Evolutionary conservation across 179 eudicot genomes (phyloP), one percentile per base, ranked within the genome.

Genomic region (Beta corolliflora): DNA sequence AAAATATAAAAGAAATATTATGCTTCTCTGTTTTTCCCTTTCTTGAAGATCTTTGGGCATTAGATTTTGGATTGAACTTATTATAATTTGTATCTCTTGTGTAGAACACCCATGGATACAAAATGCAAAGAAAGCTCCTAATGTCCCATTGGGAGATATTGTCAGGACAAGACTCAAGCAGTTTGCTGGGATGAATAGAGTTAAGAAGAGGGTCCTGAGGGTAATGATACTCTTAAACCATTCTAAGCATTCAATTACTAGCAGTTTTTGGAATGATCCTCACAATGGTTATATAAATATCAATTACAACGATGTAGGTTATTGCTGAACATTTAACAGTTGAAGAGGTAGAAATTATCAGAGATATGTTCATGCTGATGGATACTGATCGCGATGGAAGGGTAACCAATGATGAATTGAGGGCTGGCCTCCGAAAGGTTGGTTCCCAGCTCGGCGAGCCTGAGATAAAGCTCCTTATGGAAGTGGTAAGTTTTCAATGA

Each of bases 21-120:
- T 60, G 65, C 9, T 60, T 60, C 65, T 60, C 25, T 44, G 1
- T 41, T 60, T 71, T 18, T 23, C 8, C 8, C 65, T 56, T 58
- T 73, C 41, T 41, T 73, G 4, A 7, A 18, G 21, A 13, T 45
- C 18, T 4, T 2, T 59, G 67, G 11, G 23, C 11, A 8, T 53
- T 58, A 15, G 46, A 5, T 31, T 31, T 70, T 58, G 14, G 46
- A 5, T 29, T 50, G 18, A 41, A 80, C 63, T 48, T 23, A 68
- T 45, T 6, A 3, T 5, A 48, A 59, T 65, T 29, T 71, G 36
- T 36, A 73, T 46, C 67, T 79, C 23, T 48, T 48, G 73, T 72
- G 83, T 81, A 95, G 97, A 95, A 58, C 98, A 95, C 79, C 94
- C 97, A 23, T 95, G 97, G 98, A 88, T 95, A 70, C 98, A 95